Evolutionary conservation across 1,284 basidiomycete species (phyloP).

Genomic region (Malassezia obtusa): DNA sequence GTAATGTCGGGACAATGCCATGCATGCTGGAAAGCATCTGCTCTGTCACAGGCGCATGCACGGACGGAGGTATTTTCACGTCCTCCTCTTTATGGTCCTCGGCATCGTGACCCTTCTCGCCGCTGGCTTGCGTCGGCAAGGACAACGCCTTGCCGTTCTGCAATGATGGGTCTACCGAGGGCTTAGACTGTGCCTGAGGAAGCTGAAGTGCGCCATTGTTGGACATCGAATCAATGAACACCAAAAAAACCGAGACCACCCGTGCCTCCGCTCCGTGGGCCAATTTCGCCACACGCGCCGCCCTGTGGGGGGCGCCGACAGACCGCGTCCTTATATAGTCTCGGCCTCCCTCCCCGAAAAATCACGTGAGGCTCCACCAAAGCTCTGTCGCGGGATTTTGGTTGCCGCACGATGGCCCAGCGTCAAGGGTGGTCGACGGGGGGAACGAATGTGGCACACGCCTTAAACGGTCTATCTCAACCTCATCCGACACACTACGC

Average conservation of each 20-base stretch:
- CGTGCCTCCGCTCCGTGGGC: neutral
- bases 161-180: neutral
- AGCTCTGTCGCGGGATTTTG: neutral
- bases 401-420: conserved; percentile 1
- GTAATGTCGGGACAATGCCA: conserved; percentile 49
- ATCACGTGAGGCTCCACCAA: conserved; percentile 9
- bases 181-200: conserved; percentile 13
- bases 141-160: conserved; percentile 10
- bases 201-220: conserved; percentile 12
- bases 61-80: conserved; percentile 10
- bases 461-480: neutral
- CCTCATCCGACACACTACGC: neutral
- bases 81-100: conserved; percentile 9
- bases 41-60: conserved; percentile 19
- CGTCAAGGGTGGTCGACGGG: neutral
- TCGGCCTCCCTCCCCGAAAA: conserved; percentile 4
- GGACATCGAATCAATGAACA: conserved; percentile 3
- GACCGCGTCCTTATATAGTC: conserved; percentile 14
- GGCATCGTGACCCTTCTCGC: neutral
- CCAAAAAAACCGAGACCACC: neutral
- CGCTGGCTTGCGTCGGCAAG: neutral
- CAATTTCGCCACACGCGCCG: neutral
- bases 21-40: conserved; percentile 43
- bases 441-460: neutral
- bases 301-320: neutral